phyloP scores from a whole-genome alignment of 768 basidiomycete genomes.

The Chiua virens region DNA sequence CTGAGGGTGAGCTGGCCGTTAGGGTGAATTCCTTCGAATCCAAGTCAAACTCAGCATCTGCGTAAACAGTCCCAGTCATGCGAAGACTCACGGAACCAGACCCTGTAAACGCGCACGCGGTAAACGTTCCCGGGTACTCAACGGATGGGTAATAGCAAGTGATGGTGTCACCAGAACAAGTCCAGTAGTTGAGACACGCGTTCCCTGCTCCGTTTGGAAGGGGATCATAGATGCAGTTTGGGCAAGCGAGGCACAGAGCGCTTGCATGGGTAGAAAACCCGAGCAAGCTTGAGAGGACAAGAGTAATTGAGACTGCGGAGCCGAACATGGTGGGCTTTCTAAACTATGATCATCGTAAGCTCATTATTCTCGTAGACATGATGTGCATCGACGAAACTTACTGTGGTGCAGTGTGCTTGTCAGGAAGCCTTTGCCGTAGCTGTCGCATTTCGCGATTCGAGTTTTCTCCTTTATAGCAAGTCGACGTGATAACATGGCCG shows the following conservation, averaged over 20 bases:
- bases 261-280: background rate
- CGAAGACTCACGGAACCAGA: background rate
- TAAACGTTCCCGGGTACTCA: constrained; percentile 12
- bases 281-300: background rate
- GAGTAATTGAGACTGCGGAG: background rate
- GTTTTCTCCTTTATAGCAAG: background rate
- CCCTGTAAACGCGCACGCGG: background rate
- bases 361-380: too few species aligned
- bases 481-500: too few species aligned
- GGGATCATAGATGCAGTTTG: constrained; percentile 1
- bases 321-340: background rate
- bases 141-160: constrained; percentile 12
- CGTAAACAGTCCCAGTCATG: background rate
- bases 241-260: constrained; percentile 2
- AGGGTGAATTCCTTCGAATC: background rate
- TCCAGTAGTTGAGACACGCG: constrained; percentile 10
- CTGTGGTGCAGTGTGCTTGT: background rate
- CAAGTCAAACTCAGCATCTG: background rate
- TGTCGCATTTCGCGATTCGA: background rate
- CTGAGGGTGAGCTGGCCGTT: background rate
- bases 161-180: constrained; percentile 2
- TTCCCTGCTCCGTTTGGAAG: background rate
- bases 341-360: too few species aligned
- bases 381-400: background rate
- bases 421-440: background rate